Evolutionary conservation across 1,139 yeast genomes (phyloP).

Genomic region (Pichia norvegensis): DNA sequence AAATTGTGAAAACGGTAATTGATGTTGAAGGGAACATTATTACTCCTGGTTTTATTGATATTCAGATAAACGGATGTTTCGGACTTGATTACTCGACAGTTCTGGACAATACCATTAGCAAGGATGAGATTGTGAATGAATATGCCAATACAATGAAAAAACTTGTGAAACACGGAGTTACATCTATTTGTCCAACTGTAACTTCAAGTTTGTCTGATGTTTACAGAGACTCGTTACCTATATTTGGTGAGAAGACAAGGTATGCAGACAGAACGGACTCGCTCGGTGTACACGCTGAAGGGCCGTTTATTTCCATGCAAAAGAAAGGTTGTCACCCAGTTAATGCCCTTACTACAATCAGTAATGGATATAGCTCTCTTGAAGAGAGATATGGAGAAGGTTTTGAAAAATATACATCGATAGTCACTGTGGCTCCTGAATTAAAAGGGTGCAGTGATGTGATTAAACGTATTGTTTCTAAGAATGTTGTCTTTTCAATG

Average conservation of each 20-base stretch:
- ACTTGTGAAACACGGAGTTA: conserved; percentile 49
- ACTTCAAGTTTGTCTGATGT: conserved; percentile 50
- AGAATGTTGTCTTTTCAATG: conserved; percentile 39
- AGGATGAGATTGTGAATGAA: conserved; percentile 28
- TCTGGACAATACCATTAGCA: conserved; percentile 28
- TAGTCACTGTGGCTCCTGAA: conserved; percentile 60
- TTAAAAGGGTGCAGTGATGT: conserved; percentile 45
- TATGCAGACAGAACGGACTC: conserved; percentile 35
- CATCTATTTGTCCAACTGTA: conserved; percentile 54
- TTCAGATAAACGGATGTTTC: conserved; percentile 55
- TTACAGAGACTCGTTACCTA: conserved; percentile 44
- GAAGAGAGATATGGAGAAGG: conserved; percentile 35
- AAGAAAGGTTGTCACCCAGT: conserved; percentile 61
- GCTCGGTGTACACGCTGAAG: conserved; percentile 59
- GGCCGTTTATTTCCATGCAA: conserved; percentile 48
- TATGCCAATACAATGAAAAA: conserved; percentile 43
- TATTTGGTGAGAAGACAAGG: conserved; percentile 32
- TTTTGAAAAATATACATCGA: conserved; percentile 37
- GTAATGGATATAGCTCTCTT: conserved; percentile 27
- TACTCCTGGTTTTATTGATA: conserved; percentile 56
- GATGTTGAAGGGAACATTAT: conserved; percentile 44
- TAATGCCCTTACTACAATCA: conserved; percentile 41
- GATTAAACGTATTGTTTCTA: conserved; percentile 36
- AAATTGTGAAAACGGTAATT: conserved; percentile 26
- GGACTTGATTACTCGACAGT: conserved; percentile 45